These are phyloP conservation scores for Gymnopilus junonius DNA, from an alignment of 768 basidiomycete species.

Conservation along the genomic window DNA sequence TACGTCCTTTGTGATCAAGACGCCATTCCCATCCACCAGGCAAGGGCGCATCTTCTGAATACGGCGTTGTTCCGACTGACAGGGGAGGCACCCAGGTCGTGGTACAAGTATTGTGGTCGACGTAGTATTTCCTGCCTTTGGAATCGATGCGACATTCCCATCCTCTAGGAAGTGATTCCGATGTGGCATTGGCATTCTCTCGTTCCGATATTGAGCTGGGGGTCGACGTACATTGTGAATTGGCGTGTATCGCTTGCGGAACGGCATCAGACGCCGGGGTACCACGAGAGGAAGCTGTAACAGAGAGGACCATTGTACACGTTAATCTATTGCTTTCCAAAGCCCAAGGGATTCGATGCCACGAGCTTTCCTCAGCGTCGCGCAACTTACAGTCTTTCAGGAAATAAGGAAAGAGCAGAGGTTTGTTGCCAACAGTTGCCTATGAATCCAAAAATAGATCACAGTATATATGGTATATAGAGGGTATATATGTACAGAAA, in stretches of 20 bases:
- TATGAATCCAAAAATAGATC: constrained; percentile 47
- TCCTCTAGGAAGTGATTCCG: constrained; percentile 23
- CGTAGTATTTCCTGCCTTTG: constrained; percentile 76
- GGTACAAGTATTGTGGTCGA: constrained; percentile 79
- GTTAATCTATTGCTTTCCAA: background rate
- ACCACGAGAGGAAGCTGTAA: background rate
- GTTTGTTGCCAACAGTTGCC: background rate
- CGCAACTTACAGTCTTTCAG: background rate
- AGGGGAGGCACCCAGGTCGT: constrained; percentile 73
- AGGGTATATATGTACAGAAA: background rate
- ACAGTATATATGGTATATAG: background rate
- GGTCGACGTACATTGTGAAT: background rate
- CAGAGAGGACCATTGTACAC: background rate
- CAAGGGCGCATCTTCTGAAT: constrained; percentile 15
- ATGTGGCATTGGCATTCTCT: background rate
- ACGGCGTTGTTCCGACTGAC: constrained; percentile 21
- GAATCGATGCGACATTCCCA: constrained; percentile 33
- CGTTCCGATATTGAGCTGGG: background rate
- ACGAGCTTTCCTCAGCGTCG: background rate
- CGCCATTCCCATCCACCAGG: constrained; percentile 27
- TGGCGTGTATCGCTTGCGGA: background rate
- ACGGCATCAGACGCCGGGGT: background rate
- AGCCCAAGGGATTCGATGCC: background rate
- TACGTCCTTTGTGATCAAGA: constrained; percentile 20
- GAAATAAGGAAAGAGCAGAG: background rate